Percentiles rank a stretch among this genome's conserved stretches.
Conservation (phyloP, 495 filamentous ascomycete species). For the Penicillium lagena region DNA sequence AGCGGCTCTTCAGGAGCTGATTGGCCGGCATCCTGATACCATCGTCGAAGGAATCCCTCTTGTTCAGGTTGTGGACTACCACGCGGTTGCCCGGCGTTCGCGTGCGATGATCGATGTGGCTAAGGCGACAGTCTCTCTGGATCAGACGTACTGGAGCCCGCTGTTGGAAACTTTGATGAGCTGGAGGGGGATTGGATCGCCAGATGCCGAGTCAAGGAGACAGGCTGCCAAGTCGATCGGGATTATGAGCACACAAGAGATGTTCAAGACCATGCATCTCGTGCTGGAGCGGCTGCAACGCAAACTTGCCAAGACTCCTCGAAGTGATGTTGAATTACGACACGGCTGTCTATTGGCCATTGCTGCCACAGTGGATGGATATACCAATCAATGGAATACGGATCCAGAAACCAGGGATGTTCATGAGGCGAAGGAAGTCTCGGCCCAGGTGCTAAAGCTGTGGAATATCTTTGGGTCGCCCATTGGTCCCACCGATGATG, state of each 20-base stretch:
- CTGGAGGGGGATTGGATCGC: slow-evolving; percentile 81
- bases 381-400: slow-evolving; percentile 10
- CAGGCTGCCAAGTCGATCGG: slow-evolving; percentile 67
- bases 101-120: slow-evolving; percentile 75
- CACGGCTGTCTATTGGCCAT: slow-evolving; percentile 64
- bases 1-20: slow-evolving; percentile 88
- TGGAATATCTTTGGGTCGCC: slow-evolving; percentile 37
- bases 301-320: slow-evolving; percentile 41
- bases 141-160: slow-evolving; percentile 61
- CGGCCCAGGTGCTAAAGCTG: slow-evolving; percentile 17
- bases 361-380: slow-evolving; percentile 35
- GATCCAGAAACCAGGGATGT: slow-evolving; percentile 5
- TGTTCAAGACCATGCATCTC: slow-evolving; percentile 21
- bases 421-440: slow-evolving; percentile 13
- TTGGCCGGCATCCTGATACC: slow-evolving; percentile 84
- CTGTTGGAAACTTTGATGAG: slow-evolving; percentile 65
- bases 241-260: slow-evolving; percentile 36
- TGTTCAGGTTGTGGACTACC: slow-evolving; percentile 88
- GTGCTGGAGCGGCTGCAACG: slow-evolving; percentile 35
- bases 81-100: slow-evolving; percentile 80
- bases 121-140: slow-evolving; percentile 55
- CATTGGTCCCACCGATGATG: slow-evolving; percentile 31
- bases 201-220: slow-evolving; percentile 65
- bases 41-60: slow-evolving; percentile 74
- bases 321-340: slow-evolving; percentile 57